Conservation (phyloP, 768 basidiomycete species). For the Guyanaporus albipodus region DNA sequence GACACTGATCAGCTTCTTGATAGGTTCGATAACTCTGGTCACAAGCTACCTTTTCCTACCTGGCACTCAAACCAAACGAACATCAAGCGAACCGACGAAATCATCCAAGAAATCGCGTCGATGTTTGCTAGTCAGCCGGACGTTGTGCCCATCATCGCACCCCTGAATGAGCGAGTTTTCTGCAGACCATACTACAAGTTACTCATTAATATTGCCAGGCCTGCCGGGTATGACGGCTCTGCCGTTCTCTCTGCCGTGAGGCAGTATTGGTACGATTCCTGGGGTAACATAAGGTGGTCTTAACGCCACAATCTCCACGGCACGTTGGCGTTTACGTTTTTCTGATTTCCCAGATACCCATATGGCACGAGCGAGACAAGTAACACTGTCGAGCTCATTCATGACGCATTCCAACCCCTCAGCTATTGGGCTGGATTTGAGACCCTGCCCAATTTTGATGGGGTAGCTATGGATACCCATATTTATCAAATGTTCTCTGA, state of each 20-base stretch:
- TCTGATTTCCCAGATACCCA: constrained; percentile 34
- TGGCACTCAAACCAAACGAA: constrained; percentile 71
- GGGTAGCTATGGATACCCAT: constrained; percentile 78
- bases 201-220: constrained; percentile 39
- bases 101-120: constrained; percentile 60
- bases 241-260: constrained; percentile 45
- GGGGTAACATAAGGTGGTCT: constrained; percentile 61
- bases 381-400: constrained; percentile 63
- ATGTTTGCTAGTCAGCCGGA: constrained; percentile 52
- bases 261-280: constrained; percentile 75
- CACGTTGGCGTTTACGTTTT: constrained; percentile 2
- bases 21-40: constrained; percentile 83
- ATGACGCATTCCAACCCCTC: constrained; percentile 77
- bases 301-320: neutral
- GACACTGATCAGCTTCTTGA: constrained; percentile 2
- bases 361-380: constrained; percentile 41
- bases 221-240: constrained; percentile 62
- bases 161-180: constrained; percentile 66
- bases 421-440: constrained; percentile 67
- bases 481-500: constrained; percentile 73
- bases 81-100: constrained; percentile 58
- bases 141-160: constrained; percentile 65
- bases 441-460: constrained; percentile 47
- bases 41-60: constrained; percentile 50
- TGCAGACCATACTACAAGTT: neutral